These are phyloP conservation scores for Ottelia alismoides DNA, from an alignment of 106 monocot species.

Conservation along the genomic window DNA sequence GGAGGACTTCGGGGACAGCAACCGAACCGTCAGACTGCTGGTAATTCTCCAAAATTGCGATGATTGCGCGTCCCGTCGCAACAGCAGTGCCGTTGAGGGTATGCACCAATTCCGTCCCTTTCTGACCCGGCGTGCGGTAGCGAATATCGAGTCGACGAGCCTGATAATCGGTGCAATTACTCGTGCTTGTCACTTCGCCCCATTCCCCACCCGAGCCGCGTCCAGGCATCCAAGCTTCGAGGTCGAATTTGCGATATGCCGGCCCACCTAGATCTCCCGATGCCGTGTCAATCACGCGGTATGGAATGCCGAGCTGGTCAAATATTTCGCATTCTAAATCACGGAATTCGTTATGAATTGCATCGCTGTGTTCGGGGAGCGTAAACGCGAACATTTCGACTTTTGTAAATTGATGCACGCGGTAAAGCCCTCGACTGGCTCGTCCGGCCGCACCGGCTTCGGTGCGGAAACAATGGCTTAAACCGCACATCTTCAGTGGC, in stretches of 20 bases:
- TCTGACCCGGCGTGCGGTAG: too few relatives aligned
- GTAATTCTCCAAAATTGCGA: background rate
- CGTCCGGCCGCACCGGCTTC: background rate
- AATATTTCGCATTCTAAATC: background rate
- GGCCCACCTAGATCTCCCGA: background rate
- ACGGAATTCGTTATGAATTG: background rate
- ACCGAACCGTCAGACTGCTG: background rate
- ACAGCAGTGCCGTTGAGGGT: background rate
- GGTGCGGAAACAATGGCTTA: too few relatives aligned
- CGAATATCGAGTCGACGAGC: background rate
- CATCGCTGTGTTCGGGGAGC: background rate
- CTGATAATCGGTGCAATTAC: background rate
- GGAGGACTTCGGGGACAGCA: background rate
- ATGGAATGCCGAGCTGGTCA: background rate
- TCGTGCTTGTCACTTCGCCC: background rate
- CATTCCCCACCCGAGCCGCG: background rate
- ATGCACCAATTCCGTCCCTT: background rate
- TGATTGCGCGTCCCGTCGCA: background rate
- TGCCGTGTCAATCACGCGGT: background rate
- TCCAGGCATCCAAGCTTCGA: background rate
- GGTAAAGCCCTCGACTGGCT: background rate
- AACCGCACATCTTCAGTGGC: too few relatives aligned
- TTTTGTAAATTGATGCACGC: too few relatives aligned
- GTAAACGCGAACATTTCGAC: background rate
- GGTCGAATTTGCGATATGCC: background rate